Evolutionary conservation across 306 rosid species (phyloP).

Genomic region (Glycine soja): DNA sequence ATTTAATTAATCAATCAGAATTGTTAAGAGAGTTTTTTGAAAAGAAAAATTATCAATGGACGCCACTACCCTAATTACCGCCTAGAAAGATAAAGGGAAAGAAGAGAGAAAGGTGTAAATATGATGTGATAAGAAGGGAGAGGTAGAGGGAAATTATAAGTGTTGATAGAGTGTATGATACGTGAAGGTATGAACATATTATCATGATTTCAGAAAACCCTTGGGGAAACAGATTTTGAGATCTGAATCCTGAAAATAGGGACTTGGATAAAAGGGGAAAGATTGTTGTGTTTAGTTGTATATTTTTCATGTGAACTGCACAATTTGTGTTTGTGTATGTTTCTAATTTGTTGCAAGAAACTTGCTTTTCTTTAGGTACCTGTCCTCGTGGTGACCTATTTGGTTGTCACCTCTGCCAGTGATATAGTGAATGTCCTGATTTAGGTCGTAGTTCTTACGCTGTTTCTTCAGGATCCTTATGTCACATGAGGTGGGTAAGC

Average conservation of each 20-base stretch:
- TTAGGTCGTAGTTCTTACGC: conserved; percentile 23
- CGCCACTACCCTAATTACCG: too few species aligned
- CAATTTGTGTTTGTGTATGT: background rate
- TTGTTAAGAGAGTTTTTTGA: background rate
- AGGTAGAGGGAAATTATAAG: background rate
- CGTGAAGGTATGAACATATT: background rate
- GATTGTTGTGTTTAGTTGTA: background rate
- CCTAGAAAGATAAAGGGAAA: background rate
- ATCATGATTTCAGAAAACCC: background rate
- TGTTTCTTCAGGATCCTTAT: conserved; percentile 14
- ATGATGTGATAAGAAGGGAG: background rate
- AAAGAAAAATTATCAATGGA: background rate
- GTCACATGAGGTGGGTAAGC: background rate
- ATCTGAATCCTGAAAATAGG: background rate
- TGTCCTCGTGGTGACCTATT: background rate
- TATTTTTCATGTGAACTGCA: background rate
- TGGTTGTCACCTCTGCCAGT: background rate
- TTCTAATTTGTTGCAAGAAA: conserved; percentile 11
- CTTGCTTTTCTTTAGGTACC: background rate
- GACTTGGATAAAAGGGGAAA: background rate
- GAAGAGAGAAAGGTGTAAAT: background rate
- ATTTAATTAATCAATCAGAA: background rate
- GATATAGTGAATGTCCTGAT: conserved; percentile 13
- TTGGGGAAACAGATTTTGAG: background rate
- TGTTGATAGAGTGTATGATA: background rate